Percentiles rank a stretch among this genome's conserved stretches.
These are phyloP conservation scores for Colletotrichum salicis DNA, from an alignment of 2,329 filamentous ascomycete genomes.

Conservation along the genomic window DNA sequence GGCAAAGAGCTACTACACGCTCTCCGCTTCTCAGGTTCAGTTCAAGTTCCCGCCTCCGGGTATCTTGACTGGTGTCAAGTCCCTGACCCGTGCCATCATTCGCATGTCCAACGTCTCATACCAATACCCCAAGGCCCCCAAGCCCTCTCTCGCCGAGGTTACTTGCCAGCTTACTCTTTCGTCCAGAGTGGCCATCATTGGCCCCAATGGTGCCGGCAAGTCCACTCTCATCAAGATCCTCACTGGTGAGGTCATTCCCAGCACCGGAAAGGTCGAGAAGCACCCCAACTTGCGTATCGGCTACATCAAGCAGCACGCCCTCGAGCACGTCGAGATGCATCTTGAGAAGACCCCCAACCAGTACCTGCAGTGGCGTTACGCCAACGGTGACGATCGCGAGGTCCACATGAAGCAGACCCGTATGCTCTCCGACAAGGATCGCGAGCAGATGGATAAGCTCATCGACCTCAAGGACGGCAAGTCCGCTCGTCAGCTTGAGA, in stretches of 20 bases:
- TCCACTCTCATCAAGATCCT: conserved; percentile 98
- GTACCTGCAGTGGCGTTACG: conserved; percentile 98
- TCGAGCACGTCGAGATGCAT: conserved; percentile 99
- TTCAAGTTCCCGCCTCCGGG: conserved; percentile 99
- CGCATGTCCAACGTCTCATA: conserved; percentile 93
- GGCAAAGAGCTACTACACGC: conserved; percentile 97
- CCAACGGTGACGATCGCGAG: conserved; percentile 95
- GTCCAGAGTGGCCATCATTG: conserved; percentile 94
- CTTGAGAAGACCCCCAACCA: conserved; percentile 99
- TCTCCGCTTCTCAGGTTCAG: conserved; percentile 86
- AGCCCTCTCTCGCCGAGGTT: conserved; percentile 88
- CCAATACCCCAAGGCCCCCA: conserved; percentile 89
- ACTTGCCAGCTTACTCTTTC: conserved; percentile 90
- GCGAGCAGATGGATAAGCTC: conserved; percentile 89
- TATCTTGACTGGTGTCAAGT: conserved; percentile 95
- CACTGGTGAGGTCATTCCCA: conserved; percentile 90
- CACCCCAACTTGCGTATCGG: conserved; percentile 98
- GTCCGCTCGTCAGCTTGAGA: conserved; percentile 80
- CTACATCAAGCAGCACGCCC: conserved; percentile 98
- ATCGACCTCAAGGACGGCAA: conserved; percentile 88
- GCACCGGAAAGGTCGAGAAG: conserved; percentile 90
- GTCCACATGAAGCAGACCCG: conserved; percentile 98
- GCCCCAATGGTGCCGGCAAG: conserved; percentile 97
- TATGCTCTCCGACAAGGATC: conserved; percentile 84
- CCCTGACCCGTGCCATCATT: conserved; percentile 90